These are phyloP conservation scores for Firmiana major DNA, from an alignment of 345 rosid genomes.

Conservation along the genomic window DNA sequence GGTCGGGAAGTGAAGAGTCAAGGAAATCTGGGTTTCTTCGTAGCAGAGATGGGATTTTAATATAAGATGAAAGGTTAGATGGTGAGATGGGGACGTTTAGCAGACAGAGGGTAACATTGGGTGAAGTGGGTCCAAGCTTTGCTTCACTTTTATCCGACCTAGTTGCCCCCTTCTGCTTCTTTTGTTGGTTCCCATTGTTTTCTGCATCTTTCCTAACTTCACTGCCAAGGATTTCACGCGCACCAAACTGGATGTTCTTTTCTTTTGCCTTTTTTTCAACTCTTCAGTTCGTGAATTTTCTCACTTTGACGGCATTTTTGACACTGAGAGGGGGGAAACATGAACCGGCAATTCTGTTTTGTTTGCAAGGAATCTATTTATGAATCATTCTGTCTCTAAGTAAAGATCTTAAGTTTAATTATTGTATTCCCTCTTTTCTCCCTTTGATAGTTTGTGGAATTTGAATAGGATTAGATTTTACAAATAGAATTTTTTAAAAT, in stretches of 20 bases:
- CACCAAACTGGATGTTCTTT: background rate
- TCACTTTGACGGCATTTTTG: background rate
- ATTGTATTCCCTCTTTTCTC: background rate
- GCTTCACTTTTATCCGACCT: constrained; percentile 13
- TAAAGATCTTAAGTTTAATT: background rate
- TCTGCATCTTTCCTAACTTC: background rate
- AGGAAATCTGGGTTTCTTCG: constrained; percentile 1
- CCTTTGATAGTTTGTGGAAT: too few species aligned
- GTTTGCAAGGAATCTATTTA: background rate
- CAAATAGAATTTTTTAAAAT: too few species aligned
- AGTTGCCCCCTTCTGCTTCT: background rate
- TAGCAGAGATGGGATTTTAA: background rate
- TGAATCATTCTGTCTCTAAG: background rate
- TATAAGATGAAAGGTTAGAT: too few species aligned
- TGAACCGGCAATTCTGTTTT: background rate
- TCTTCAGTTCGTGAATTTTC: background rate
- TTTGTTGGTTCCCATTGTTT: constrained; percentile 8
- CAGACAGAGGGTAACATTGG: constrained; percentile 6
- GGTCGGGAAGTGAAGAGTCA: background rate
- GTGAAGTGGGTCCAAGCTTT: constrained; percentile 9
- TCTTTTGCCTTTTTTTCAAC: background rate
- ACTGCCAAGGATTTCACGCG: background rate
- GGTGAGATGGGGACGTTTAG: background rate
- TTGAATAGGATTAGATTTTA: too few species aligned
- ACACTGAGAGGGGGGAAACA: background rate